Conservation (phyloP, 2,329 filamentous ascomycete species). For the Alternaria gaisen region DNA sequence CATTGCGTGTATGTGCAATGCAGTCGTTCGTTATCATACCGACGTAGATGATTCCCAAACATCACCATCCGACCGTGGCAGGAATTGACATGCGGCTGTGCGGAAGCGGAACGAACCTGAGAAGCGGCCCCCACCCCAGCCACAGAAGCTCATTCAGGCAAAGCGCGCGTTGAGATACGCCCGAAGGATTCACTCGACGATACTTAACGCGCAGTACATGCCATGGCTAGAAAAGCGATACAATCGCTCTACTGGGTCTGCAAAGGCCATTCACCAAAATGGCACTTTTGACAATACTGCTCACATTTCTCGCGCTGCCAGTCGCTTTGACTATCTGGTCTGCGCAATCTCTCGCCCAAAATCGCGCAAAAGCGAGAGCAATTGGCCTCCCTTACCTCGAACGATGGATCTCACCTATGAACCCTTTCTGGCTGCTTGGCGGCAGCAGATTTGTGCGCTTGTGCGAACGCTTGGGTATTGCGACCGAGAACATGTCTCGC, state of each 20-base stretch:
- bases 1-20: too few relatives aligned
- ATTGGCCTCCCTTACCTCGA: constrained; percentile 26
- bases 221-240: too few relatives aligned
- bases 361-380: constrained; percentile 14
- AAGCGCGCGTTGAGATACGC: neutral
- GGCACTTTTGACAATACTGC: neutral
- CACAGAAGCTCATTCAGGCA: neutral
- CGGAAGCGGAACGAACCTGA: neutral
- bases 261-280: too few relatives aligned
- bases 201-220: neutral
- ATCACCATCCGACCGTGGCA: too few relatives aligned
- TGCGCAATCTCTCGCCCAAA: constrained; percentile 6
- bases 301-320: constrained; percentile 4
- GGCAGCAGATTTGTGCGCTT: constrained; percentile 15
- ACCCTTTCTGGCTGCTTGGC: constrained; percentile 24
- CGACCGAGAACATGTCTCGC: constrained; percentile 5
- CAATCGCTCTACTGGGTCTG: too few relatives aligned
- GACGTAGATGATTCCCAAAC: too few relatives aligned
- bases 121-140: neutral
- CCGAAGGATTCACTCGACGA: neutral
- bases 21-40: too few relatives aligned
- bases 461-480: constrained; percentile 7
- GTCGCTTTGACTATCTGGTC: neutral
- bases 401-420: constrained; percentile 24
- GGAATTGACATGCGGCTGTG: too few relatives aligned